These are phyloP conservation scores for Dinochytrium kinnereticum DNA, from an alignment of 371 early-diverging fungal genomes.

Conservation along the genomic window DNA sequence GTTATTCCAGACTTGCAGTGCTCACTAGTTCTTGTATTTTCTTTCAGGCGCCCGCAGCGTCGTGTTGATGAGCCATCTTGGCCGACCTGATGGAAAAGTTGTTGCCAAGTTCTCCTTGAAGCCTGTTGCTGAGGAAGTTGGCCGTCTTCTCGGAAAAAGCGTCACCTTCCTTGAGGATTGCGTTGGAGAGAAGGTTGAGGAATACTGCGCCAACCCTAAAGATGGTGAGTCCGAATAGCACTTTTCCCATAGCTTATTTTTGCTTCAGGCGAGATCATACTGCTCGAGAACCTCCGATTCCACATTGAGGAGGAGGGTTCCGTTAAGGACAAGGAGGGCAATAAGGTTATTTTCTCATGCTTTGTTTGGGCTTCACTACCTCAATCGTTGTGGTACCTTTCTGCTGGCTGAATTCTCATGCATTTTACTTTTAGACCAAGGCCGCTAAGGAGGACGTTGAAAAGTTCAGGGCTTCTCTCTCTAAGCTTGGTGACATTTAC, in stretches of 20 bases:
- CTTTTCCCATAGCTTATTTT: neutral
- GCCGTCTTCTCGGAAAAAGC: slow-evolving; percentile 76
- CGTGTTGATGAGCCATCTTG: slow-evolving; percentile 97
- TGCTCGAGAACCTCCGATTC: slow-evolving; percentile 98
- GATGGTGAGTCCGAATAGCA: slow-evolving; percentile 56
- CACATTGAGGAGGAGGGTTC: slow-evolving; percentile 99
- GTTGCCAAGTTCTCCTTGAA: slow-evolving; percentile 88
- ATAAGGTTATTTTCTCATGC: slow-evolving; percentile 61
- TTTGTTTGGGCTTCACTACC: neutral
- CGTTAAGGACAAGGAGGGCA: slow-evolving; percentile 86
- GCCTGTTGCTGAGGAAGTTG: slow-evolving; percentile 91
- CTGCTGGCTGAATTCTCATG: neutral
- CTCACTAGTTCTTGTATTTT: neutral
- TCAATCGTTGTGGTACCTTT: neutral
- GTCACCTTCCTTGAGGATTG: slow-evolving; percentile 94
- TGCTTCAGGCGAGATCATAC: slow-evolving; percentile 73
- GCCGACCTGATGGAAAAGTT: slow-evolving; percentile 95
- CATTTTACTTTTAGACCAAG: slow-evolving; percentile 65
- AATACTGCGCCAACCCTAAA: slow-evolving; percentile 73
- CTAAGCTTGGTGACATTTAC: slow-evolving; percentile 94
- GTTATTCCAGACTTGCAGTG: neutral
- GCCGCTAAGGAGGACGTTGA: slow-evolving; percentile 81
- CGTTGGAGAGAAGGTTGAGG: slow-evolving; percentile 89
- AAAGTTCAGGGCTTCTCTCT: slow-evolving; percentile 88
- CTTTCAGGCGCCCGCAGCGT: slow-evolving; percentile 79